Evolutionary conservation across 495 filamentous ascomycete genomes (phyloP), one percentile per base, ranked within the genome.

Genomic region (Aspergillus nidulans): DNA sequence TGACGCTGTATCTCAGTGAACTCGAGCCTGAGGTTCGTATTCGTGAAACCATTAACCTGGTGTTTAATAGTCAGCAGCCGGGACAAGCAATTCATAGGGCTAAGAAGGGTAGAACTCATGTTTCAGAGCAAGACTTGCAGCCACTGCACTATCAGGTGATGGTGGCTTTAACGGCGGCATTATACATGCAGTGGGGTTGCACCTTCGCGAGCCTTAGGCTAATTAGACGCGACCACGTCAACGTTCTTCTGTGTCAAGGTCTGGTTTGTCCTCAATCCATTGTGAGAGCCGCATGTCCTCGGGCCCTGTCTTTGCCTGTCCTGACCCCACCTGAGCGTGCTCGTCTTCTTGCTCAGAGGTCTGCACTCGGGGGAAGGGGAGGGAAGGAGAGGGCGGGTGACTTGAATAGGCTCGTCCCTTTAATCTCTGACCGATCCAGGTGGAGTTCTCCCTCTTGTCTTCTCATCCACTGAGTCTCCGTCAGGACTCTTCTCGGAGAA

Each of bases 201-300:
- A 25, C 42, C 20, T 45, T 45, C 42, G 26, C 5, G 7, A 25
- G 13, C 10, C 52, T 49, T 49, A 58, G 45, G 48, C 52, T 53
- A 53, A 57, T 62, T 36, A 65, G 24, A 55, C 60, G 61, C 50
- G 57, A 52, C 60, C 63, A 65, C 63, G 63, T 65, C 63, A 65
- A 65, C 53, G 26, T 28, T 34, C 30, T 34, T 56, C 32, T 24
- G 32, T 49, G 15, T 41, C 41, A 23, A 24, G 47, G 30, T 32
- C 47, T 25, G 47, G 32, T 39, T 49, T 49, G 25, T 36, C 47
- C 20, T 19, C 2, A 49, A 38, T 49, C 25, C 20, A 13, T 25
- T 20, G 25, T 34, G 47, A 49, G 47, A 49, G 47, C 47, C 47
- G 47, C 47, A 49, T 49, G n/a, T n/a, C n/a, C 32, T 12, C 20